These are phyloP conservation scores for Globisporangium cylindrosporum DNA, from an alignment of 352 stramenopile genomes.

Conservation along the genomic window DNA sequence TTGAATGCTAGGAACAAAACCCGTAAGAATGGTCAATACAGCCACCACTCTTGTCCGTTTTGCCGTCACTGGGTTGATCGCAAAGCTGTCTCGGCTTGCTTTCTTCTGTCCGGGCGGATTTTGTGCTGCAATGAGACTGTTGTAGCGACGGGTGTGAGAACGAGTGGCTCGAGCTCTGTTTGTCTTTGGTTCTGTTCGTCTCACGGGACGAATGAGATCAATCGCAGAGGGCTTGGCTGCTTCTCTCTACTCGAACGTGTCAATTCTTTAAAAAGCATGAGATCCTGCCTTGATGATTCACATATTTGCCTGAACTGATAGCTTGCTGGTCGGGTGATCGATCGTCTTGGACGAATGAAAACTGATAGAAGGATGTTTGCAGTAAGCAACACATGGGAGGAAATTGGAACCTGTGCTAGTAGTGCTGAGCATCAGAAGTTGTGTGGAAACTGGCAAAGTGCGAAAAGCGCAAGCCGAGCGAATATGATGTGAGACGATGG, in stretches of 20 bases:
- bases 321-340: not conserved
- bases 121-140: conserved; percentile 48
- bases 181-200: not conserved
- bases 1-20: conserved; percentile 25
- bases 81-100: conserved; percentile 42
- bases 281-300: conserved; percentile 31
- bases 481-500: not conserved
- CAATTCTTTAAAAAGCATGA: conserved; percentile 32
- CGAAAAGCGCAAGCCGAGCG: not conserved
- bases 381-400: not conserved
- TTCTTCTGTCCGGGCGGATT: conserved; percentile 92
- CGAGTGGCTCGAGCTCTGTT: not conserved
- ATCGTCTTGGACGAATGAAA: not conserved
- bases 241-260: conserved; percentile 2
- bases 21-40: conserved; percentile 19
- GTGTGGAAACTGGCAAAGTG: not conserved
- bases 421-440: not conserved
- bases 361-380: no score
- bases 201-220: not conserved
- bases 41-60: conserved; percentile 27
- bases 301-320: not conserved
- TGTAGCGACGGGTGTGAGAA: conserved; percentile 17
- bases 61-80: conserved; percentile 90
- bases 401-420: not conserved
- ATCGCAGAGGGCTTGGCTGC: not conserved